phyloP scores from a whole-genome alignment of 2,329 filamentous ascomycete genomes.

The Pezicula radicicola region DNA sequence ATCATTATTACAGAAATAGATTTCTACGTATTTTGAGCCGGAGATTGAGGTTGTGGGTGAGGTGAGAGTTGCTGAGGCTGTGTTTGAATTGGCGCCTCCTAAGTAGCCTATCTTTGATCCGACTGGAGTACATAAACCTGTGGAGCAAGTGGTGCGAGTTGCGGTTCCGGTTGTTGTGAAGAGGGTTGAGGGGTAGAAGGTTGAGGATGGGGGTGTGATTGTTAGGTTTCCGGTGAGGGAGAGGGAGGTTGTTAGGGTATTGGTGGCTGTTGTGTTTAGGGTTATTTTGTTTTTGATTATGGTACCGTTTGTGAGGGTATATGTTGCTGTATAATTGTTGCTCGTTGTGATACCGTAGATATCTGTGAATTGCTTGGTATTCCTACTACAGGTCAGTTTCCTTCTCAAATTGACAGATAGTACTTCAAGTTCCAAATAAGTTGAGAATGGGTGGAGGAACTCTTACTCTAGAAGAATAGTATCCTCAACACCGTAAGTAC shows the following conservation, averaged over 20 bases:
- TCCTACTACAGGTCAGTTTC: background rate
- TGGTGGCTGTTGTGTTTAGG: conserved; percentile 14
- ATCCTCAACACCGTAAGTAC: conserved; percentile 12
- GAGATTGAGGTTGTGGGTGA: conserved; percentile 1
- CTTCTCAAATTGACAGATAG: too few species aligned
- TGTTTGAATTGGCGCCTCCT: conserved; percentile 6
- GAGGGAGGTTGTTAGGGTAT: conserved; percentile 14
- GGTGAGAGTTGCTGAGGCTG: conserved; percentile 10
- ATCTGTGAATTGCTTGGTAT: conserved; percentile 13
- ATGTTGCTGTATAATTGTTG: conserved; percentile 12
- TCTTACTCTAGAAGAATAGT: conserved; percentile 11
- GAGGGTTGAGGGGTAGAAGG: conserved; percentile 46
- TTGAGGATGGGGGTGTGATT: conserved; percentile 8
- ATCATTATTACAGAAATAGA: conserved; percentile 24
- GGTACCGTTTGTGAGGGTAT: conserved; percentile 10
- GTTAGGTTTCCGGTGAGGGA: conserved; percentile 4
- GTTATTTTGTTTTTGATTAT: conserved; percentile 9
- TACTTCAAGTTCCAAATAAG: too few species aligned
- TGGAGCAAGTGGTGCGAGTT: conserved; percentile 10
- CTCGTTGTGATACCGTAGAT: conserved; percentile 19
- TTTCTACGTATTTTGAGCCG: conserved; percentile 10
- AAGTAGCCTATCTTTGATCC: conserved; percentile 20
- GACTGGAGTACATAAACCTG: conserved; percentile 16
- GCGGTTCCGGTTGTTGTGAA: conserved; percentile 49
- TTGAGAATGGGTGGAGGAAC: background rate